Conservation (phyloP, 1,284 basidiomycete species). For the Gymnopus androsaceus region DNA sequence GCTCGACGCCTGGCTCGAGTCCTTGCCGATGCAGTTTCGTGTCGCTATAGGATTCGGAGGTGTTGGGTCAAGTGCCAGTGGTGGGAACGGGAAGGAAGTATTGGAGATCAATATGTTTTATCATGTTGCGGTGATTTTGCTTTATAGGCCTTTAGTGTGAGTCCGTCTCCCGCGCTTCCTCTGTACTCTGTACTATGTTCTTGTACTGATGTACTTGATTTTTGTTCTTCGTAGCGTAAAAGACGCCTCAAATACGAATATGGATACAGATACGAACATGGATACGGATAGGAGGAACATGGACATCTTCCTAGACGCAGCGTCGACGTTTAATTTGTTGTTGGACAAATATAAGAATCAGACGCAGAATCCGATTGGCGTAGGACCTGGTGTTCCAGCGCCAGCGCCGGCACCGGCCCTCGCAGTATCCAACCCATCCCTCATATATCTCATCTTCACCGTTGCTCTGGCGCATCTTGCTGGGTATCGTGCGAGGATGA, state of each 20-base stretch:
- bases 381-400: constrained; percentile 3
- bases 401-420: constrained; percentile 13
- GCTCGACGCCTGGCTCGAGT: constrained; percentile 27
- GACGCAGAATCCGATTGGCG: no score
- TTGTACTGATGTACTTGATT: not conserved
- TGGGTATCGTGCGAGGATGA: constrained; percentile 12
- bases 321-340: constrained; percentile 25
- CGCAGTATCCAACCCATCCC: constrained; percentile 23
- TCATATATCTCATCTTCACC: constrained; percentile 28
- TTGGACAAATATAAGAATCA: constrained; percentile 24
- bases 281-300: no score
- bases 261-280: no score
- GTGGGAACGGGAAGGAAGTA: constrained; percentile 14
- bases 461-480: constrained; percentile 26
- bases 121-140: constrained; percentile 26
- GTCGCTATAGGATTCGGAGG: constrained; percentile 24
- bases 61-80: not conserved
- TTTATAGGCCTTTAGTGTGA: constrained; percentile 28
- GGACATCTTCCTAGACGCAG: constrained; percentile 24
- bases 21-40: constrained; percentile 26
- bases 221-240: constrained; percentile 16
- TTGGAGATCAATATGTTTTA: constrained; percentile 28
- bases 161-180: no score
- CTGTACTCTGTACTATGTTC: constrained; percentile 5
- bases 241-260: constrained; percentile 17